phyloP scores from a whole-genome alignment of 2,329 filamentous ascomycete species.

The Uncinocarpus reesii region DNA sequence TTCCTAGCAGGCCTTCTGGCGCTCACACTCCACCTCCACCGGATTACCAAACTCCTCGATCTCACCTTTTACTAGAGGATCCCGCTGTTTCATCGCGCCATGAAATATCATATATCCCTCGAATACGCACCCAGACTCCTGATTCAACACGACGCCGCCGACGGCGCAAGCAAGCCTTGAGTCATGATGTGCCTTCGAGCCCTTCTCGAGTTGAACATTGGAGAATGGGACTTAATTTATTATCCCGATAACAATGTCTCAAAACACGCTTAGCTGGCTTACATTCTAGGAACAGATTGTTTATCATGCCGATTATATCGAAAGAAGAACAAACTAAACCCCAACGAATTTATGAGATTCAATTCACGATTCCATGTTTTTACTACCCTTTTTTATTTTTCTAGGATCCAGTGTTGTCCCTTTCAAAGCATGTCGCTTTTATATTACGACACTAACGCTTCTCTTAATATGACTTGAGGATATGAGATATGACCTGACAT shows the following conservation, averaged over 20 bases:
- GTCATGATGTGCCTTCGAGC: neutral
- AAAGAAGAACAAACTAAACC: too few relatives aligned
- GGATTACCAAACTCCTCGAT: neutral
- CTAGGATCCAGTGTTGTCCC: too few relatives aligned
- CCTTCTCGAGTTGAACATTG: neutral
- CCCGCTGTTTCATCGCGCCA: neutral
- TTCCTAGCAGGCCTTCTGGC: neutral
- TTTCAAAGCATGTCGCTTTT: too few relatives aligned
- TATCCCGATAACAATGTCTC: neutral
- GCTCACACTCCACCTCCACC: conserved; percentile 5
- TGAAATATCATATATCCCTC: neutral
- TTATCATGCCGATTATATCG: too few relatives aligned
- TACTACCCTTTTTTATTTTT: too few relatives aligned
- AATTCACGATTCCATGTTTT: too few relatives aligned
- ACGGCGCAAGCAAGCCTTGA: neutral
- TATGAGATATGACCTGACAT: too few relatives aligned
- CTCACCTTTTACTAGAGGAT: neutral
- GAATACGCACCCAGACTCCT: neutral
- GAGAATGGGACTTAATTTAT: neutral
- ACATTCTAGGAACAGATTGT: too few relatives aligned
- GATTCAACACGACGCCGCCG: conserved; percentile 1
- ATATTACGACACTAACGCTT: too few relatives aligned
- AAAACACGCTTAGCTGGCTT: too few relatives aligned
- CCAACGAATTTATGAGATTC: too few relatives aligned
- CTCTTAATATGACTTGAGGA: too few relatives aligned